Conservation (phyloP, 108 stramenopile genomes). For the Pseudonitzschia multiseries region DNA sequence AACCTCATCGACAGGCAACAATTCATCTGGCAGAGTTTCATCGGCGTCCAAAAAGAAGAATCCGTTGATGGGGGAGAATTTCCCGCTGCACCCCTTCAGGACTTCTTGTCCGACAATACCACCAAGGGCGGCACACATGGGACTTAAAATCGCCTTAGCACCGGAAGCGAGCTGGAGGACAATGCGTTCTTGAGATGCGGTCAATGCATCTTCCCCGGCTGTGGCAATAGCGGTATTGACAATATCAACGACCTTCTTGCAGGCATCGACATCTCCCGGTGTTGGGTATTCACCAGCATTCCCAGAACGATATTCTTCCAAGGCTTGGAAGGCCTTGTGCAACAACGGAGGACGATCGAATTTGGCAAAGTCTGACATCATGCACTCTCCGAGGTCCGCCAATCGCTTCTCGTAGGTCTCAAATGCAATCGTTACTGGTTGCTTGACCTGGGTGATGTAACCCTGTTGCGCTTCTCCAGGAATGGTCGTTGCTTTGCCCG, state of each 20-base stretch:
- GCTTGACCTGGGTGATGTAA: constrained; percentile 94
- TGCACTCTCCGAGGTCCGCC: constrained; percentile 79
- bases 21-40: constrained; percentile 89
- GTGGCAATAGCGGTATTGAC: constrained; percentile 50
- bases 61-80: constrained; percentile 96
- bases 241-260: constrained; percentile 68
- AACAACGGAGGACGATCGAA: constrained; percentile 90
- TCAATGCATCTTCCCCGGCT: constrained; percentile 42
- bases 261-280: constrained; percentile 76
- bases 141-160: constrained; percentile 82
- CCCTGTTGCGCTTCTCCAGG: constrained; percentile 59
- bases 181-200: constrained; percentile 54
- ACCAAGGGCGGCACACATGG: constrained; percentile 96
- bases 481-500: constrained; percentile 4
- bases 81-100: constrained; percentile 97
- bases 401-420: constrained; percentile 77
- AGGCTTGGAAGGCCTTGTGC: constrained; percentile 84
- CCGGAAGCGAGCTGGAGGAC: constrained; percentile 80
- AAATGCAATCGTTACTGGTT: constrained; percentile 87
- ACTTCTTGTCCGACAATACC: constrained; percentile 99
- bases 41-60: constrained; percentile 97
- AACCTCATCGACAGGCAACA: constrained; percentile 62
- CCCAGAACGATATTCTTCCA: constrained; percentile 57
- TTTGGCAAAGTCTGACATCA: constrained; percentile 98
- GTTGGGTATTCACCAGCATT: constrained; percentile 72